Evolutionary conservation across 1,284 basidiomycete genomes (phyloP), one percentile per base, ranked within the genome.

Genomic region (Marasmius oreades): DNA sequence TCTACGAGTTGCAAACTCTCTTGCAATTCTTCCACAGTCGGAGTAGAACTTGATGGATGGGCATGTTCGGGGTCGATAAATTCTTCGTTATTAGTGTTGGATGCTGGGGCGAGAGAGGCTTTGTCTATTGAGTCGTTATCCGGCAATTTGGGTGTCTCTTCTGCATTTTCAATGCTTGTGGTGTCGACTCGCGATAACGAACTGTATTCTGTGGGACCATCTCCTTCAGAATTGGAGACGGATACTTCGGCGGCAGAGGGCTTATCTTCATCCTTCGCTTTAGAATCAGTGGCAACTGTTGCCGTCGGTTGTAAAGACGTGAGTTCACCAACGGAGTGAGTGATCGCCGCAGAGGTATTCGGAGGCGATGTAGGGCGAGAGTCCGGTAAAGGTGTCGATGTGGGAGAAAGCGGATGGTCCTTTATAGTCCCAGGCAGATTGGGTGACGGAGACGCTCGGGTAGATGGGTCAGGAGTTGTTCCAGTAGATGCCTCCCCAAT

Each of bases 1-100:
- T 92, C 89, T 2, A 91, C 79, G 23, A 85, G 72, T 63, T 79
- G 84, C 55, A 92, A 70, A 39, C 82, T 79, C 60, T 83, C 77
- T 66, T 83, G 86, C 51, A 92, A 68, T 36, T 70, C 73, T 50
- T 88, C 87, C 5, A 86, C 69, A 56, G 77, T 76, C 26, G 59
- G 63, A 10, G 64, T 34, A 33, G 57, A 55, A 53, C 53, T 56
- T 45, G 45, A 47, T 51, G 59, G 34, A 53, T 37, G 12, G 50
- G 42, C n/a, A 59, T 54, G 39, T 42, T 42, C n/a, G n/a, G n/a
- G 16, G 5, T 42, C 39, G 5, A 18, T 8, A 18, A 11, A 16
- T 20, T 7, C 16, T 42, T 42, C 39, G 20, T 6, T 20, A 42
- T 42, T 16, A 20, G 39, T 16, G n/a, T 8, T 7, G 39, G 39